Conservation (phyloP, 106 monocot species). For the Allium cepa region DNA sequence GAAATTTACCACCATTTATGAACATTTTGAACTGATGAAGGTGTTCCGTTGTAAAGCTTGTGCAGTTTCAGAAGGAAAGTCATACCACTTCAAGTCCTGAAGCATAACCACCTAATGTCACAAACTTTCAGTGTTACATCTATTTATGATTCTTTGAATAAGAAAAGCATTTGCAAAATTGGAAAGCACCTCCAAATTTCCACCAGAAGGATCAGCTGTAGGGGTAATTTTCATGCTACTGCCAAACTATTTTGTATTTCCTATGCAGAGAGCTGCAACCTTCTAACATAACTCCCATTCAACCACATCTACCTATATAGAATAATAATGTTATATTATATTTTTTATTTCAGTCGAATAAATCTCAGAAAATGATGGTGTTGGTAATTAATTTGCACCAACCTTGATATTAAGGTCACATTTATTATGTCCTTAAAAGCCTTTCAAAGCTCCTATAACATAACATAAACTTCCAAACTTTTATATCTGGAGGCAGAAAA, state of each 20-base stretch:
- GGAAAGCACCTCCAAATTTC: constrained; percentile 62
- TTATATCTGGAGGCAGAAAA: constrained; percentile 87
- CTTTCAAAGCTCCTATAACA: constrained; percentile 83
- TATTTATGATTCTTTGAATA: background rate
- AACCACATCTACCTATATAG: constrained; percentile 53
- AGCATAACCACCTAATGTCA: constrained; percentile 71
- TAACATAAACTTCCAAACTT: constrained; percentile 93
- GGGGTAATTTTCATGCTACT: constrained; percentile 97
- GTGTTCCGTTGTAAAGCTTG: constrained; percentile 74
- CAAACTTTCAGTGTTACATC: constrained; percentile 4
- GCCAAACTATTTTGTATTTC: constrained; percentile 94
- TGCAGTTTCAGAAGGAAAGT: constrained; percentile 76
- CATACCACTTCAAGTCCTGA: constrained; percentile 94
- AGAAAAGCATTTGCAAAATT: background rate
- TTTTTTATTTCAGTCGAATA: background rate
- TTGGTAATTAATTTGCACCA: background rate
- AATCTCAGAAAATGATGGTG: background rate
- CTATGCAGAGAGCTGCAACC: constrained; percentile 87
- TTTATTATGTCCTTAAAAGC: constrained; percentile 78
- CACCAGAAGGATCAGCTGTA: constrained; percentile 62
- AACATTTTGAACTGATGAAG: constrained; percentile 74
- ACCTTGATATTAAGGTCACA: constrained; percentile 86
- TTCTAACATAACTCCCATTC: constrained; percentile 67
- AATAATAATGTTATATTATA: background rate
- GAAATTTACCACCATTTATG: constrained; percentile 48